Percentiles rank a stretch among this genome's conserved stretches.
Evolutionary conservation across 495 filamentous ascomycete species (phyloP).

Genomic region (Aspergillus avenaceus): DNA sequence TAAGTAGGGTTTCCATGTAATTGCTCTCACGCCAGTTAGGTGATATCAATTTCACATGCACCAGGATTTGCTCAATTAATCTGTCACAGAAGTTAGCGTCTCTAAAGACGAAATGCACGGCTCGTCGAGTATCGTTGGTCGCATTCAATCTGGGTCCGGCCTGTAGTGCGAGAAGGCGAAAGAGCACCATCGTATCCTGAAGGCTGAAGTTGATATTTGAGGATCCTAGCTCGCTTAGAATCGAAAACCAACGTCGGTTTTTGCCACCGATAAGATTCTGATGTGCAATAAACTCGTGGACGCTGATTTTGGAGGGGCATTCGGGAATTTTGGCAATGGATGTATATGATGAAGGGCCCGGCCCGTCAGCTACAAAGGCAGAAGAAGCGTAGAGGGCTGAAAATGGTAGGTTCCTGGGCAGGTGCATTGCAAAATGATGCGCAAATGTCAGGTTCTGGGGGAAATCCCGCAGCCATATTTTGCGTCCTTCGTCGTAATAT

Average conservation of each 20-base stretch:
- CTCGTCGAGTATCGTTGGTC: slow-evolving; percentile 12
- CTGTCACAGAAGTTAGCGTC: slow-evolving; percentile 21
- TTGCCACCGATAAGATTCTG: slow-evolving; percentile 40
- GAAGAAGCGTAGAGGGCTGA: slow-evolving; percentile 11
- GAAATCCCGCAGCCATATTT: slow-evolving; percentile 26
- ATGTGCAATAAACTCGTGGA: slow-evolving; percentile 51
- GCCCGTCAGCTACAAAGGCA: slow-evolving; percentile 11
- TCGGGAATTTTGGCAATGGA: slow-evolving; percentile 37
- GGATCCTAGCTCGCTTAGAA: slow-evolving; percentile 44
- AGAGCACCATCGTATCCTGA: slow-evolving; percentile 35
- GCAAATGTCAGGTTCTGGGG: slow-evolving; percentile 26
- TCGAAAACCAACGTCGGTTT: slow-evolving; percentile 47
- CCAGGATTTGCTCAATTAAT: slow-evolving; percentile 24
- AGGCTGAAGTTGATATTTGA: slow-evolving; percentile 47
- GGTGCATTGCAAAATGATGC: slow-evolving; percentile 30
- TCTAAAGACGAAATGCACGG: slow-evolving; percentile 23
- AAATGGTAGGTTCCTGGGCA: slow-evolving; percentile 24
- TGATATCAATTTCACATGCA: slow-evolving; percentile 27
- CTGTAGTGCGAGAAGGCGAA: slow-evolving; percentile 46
- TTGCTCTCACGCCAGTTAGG: slow-evolving; percentile 46
- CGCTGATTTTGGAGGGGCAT: slow-evolving; percentile 37
- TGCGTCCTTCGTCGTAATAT: slow-evolving; percentile 18
- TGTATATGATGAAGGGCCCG: slow-evolving; percentile 27
- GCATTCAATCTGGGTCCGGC: slow-evolving; percentile 31
- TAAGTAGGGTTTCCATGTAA: slow-evolving; percentile 37